Evolutionary conservation across 176 grass and related monocot species (phyloP).

Genomic region (Melocanna baccifera): DNA sequence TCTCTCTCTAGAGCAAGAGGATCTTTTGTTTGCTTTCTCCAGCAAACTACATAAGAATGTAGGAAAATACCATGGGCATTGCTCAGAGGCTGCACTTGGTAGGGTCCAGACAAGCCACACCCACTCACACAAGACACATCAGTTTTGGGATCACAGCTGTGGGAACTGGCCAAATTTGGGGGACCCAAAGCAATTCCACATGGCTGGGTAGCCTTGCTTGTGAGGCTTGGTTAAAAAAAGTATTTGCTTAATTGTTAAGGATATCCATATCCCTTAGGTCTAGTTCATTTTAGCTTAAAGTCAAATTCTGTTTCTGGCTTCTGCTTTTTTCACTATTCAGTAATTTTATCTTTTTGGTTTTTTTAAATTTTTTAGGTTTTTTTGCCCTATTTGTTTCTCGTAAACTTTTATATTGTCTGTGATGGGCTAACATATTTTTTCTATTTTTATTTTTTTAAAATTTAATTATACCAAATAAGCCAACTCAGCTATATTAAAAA

Average conservation of each 20-base stretch:
- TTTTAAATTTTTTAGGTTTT: no score
- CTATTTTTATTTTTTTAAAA: no score
- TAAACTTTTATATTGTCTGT: no score
- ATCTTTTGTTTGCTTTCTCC: constrained; percentile 34
- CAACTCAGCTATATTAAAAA: no score
- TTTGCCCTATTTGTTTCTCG: no score
- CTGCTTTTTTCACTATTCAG: no score
- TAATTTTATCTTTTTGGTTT: no score
- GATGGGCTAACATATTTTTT: no score
- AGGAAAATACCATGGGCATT: constrained; percentile 23
- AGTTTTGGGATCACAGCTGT: constrained; percentile 21
- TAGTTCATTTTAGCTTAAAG: no score
- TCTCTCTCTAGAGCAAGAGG: constrained; percentile 11
- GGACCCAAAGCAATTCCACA: neutral
- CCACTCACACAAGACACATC: neutral
- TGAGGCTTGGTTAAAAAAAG: neutral
- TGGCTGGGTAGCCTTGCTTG: neutral
- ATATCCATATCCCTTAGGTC: neutral
- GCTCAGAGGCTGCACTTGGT: neutral
- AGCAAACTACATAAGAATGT: constrained; percentile 20
- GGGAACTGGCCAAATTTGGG: constrained; percentile 7
- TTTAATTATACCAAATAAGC: no score
- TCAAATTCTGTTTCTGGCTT: no score
- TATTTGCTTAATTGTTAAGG: neutral
- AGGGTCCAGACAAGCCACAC: neutral